These are phyloP conservation scores for Daldinia concentrica DNA, from an alignment of 495 filamentous ascomycete genomes.

Conservation along the genomic window DNA sequence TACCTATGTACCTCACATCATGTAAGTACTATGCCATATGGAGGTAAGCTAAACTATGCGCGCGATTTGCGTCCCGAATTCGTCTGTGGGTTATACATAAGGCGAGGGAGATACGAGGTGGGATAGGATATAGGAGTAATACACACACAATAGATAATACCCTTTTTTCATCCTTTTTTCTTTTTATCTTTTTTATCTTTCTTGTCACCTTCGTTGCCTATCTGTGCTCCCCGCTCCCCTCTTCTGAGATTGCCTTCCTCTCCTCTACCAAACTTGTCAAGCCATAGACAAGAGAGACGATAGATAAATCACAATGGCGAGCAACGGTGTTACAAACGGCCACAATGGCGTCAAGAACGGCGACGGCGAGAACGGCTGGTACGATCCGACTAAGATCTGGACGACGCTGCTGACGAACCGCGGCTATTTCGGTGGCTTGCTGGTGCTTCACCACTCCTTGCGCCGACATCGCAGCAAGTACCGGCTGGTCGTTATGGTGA, in stretches of 20 bases:
- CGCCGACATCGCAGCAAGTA: constrained; percentile 49
- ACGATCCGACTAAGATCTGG: constrained; percentile 53
- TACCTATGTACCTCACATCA: background rate
- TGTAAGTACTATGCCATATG: constrained; percentile 15
- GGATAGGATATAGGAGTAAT: constrained; percentile 7
- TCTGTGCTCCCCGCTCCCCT: constrained; percentile 3
- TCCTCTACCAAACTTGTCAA: background rate
- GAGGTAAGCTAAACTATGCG: constrained; percentile 21
- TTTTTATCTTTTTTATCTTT: too few species aligned
- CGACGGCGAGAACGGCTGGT: constrained; percentile 27
- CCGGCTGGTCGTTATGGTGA: constrained; percentile 54
- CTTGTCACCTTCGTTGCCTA: background rate
- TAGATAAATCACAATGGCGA: constrained; percentile 19
- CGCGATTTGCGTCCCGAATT: constrained; percentile 28
- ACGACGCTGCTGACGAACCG: constrained; percentile 53
- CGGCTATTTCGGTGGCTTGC: constrained; percentile 50
- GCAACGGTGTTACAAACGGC: constrained; percentile 20
- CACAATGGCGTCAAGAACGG: constrained; percentile 17
- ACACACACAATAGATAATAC: constrained; percentile 1
- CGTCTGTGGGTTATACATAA: constrained; percentile 17
- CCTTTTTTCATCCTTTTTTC: background rate
- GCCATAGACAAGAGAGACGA: background rate
- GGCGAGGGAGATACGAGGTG: constrained; percentile 5
- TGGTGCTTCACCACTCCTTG: constrained; percentile 53
- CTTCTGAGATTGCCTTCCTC: background rate